Evolutionary conservation across 2,329 filamentous ascomycete species (phyloP), one percentile per base, ranked within the genome.

Genomic region (Alternaria triticina): DNA sequence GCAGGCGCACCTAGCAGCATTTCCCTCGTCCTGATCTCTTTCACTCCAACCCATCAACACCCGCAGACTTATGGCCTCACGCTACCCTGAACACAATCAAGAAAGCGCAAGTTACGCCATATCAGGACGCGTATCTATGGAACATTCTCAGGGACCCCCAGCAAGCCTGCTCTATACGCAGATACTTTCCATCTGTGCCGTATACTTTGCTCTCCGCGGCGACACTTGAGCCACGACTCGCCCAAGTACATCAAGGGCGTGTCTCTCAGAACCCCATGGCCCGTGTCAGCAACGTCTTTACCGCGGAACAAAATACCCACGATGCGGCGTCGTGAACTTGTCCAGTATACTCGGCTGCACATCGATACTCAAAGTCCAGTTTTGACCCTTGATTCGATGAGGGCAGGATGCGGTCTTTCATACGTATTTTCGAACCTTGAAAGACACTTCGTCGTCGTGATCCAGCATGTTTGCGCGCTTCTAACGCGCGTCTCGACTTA

Each of bases 401-500:
- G 33, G 13, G 2, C 15, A 36, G 13, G 1, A 0, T 36, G 0
- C 1, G 15, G 13, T 9, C 13, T n/a, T 2, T 36, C 1, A 36
- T n/a, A n/a, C 3, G 13, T 1, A 36, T 36, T 15, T 36, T 8
- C 7, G 33, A 36, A 9, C 13, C 13, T n/a, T 36, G 1, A 4
- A n/a, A n/a, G 11, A 8, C 17, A 22, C 17, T 15, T 13, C 17
- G 20, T 22, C 6, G 43, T 45, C 17, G 2, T 20, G 11, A 3
- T 22, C 12, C 17, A 13, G 6, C 43, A 45, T 45, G 12, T 13
- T 0, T 22, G 22, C 43, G 17, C 43, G 43, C 17, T 23, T 23
- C 43, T 22, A 13, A 22, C 43, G 17, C 11, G 43, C 43, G 43
- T 22, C 12, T 12, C 43, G 11, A 45, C 6, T 4, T 8, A 22